Conservation (phyloP, 129 eudicot genomes). For the Artemisia annua region DNA sequence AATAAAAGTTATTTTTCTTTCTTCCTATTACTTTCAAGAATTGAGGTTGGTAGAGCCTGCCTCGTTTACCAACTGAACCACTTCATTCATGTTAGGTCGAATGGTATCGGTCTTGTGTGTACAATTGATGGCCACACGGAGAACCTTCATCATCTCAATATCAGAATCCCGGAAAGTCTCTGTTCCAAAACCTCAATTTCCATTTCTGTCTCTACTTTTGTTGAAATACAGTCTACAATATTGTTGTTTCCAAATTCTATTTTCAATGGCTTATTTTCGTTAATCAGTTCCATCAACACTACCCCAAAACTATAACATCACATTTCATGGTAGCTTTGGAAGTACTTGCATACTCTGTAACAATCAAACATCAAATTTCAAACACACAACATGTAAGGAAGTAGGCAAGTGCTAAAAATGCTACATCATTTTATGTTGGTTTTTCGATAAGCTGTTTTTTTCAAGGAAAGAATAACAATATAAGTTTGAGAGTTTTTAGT, state of each 20-base stretch:
- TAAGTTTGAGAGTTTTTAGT: too few species aligned
- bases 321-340: conserved; percentile 87
- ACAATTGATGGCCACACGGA: conserved; percentile 75
- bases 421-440: too few species aligned
- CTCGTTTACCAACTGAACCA: conserved; percentile 76
- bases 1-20: too few species aligned
- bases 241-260: conserved; percentile 88
- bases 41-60: too few species aligned
- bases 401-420: too few species aligned
- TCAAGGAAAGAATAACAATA: too few species aligned
- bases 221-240: conserved; percentile 75
- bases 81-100: conserved; percentile 80
- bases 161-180: conserved; percentile 47
- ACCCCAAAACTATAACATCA: conserved; percentile 23
- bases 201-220: conserved; percentile 82
- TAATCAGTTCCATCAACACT: conserved; percentile 29
- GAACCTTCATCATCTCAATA: conserved; percentile 74
- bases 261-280: conserved; percentile 88
- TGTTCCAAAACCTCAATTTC: conserved; percentile 67
- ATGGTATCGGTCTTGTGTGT: conserved; percentile 48
- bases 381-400: neutral
- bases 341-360: conserved; percentile 77
- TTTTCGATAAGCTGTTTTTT: too few species aligned
- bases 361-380: neutral
- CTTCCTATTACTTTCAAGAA: too few species aligned